Percentiles rank a stretch among this genome's conserved stretches.
Conservation (phyloP, 441 rosid genomes). For the Dalechampia spathulata region DNA sequence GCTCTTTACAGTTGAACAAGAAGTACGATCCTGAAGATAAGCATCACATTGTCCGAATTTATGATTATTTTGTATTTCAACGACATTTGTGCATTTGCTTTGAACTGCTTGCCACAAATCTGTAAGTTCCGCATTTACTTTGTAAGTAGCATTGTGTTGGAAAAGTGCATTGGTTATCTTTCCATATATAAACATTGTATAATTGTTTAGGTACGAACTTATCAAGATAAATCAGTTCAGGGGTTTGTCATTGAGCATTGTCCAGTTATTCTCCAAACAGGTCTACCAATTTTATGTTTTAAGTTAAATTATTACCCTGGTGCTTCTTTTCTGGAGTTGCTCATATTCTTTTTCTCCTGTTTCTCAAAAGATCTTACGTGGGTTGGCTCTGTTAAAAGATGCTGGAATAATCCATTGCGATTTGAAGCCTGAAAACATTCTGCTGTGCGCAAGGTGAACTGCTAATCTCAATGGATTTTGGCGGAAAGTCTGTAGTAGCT, state of each 20-base stretch:
- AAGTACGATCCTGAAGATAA: slow-evolving; percentile 98
- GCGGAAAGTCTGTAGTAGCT: slow-evolving; percentile 6
- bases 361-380: slow-evolving; percentile 67
- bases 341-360: slow-evolving; percentile 5
- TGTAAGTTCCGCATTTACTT: slow-evolving; percentile 48
- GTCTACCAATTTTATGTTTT: slow-evolving; percentile 30
- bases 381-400: slow-evolving; percentile 88
- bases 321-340: slow-evolving; percentile 8
- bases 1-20: slow-evolving; percentile 76
- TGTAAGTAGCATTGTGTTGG: slow-evolving; percentile 4
- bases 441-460: slow-evolving; percentile 83
- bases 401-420: slow-evolving; percentile 99
- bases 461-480: slow-evolving; percentile 13
- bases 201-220: slow-evolving; percentile 80
- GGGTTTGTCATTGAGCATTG: slow-evolving; percentile 94
- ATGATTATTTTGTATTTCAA: slow-evolving; percentile 83
- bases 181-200: slow-evolving; percentile 14
- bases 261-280: slow-evolving; percentile 97
- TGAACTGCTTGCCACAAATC: slow-evolving; percentile 92
- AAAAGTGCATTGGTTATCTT: no score
- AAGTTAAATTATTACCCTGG: slow-evolving; percentile 3
- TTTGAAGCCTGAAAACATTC: slow-evolving; percentile 98
- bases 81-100: slow-evolving; percentile 97
- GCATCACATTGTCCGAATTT: slow-evolving; percentile 97
- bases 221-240: slow-evolving; percentile 93